Conservation (phyloP, 1,284 basidiomycete genomes). For the Malassezia furfur region DNA sequence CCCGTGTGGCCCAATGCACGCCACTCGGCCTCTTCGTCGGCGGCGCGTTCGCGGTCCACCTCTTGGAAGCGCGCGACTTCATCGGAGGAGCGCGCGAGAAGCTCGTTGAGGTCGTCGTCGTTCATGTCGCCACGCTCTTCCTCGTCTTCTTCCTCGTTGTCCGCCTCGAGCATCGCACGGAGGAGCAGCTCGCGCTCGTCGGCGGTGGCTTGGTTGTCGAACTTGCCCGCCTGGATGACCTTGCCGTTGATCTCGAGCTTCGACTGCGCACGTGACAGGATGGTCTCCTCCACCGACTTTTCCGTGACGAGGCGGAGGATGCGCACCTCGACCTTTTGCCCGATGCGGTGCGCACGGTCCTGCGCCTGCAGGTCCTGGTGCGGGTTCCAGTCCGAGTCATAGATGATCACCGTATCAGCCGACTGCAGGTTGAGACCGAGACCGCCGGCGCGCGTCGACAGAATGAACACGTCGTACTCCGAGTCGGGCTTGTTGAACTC, state of each 20-base stretch:
- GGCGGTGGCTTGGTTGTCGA: slow-evolving; percentile 96
- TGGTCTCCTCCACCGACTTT: slow-evolving; percentile 95
- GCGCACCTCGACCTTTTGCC: slow-evolving; percentile 94
- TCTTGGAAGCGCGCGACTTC: slow-evolving; percentile 70
- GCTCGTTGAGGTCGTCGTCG: slow-evolving; percentile 91
- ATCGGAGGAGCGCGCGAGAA: slow-evolving; percentile 75
- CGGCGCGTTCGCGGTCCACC: slow-evolving; percentile 74
- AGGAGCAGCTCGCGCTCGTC: slow-evolving; percentile 94
- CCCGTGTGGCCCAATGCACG: slow-evolving; percentile 59
- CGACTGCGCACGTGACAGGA: slow-evolving; percentile 83
- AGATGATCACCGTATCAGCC: slow-evolving; percentile 98
- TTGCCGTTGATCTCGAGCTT: slow-evolving; percentile 99
- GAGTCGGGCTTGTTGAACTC: slow-evolving; percentile 85
- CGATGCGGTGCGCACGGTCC: slow-evolving; percentile 88
- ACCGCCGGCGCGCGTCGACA: slow-evolving; percentile 89
- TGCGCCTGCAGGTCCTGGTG: slow-evolving; percentile 71
- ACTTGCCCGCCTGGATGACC: slow-evolving; percentile 77
- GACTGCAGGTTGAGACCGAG: slow-evolving; percentile 95
- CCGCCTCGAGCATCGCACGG: slow-evolving; percentile 54
- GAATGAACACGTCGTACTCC: slow-evolving; percentile 74
- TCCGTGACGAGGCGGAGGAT: slow-evolving; percentile 95
- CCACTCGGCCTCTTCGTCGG: slow-evolving; percentile 64
- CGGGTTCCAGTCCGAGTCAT: slow-evolving; percentile 51
- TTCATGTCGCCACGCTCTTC: slow-evolving; percentile 73
- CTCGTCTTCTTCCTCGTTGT: slow-evolving; percentile 47